Base-by-base conservation (phyloP, 202 grass and related monocot genomes). In the Panicum hallii region DNA sequence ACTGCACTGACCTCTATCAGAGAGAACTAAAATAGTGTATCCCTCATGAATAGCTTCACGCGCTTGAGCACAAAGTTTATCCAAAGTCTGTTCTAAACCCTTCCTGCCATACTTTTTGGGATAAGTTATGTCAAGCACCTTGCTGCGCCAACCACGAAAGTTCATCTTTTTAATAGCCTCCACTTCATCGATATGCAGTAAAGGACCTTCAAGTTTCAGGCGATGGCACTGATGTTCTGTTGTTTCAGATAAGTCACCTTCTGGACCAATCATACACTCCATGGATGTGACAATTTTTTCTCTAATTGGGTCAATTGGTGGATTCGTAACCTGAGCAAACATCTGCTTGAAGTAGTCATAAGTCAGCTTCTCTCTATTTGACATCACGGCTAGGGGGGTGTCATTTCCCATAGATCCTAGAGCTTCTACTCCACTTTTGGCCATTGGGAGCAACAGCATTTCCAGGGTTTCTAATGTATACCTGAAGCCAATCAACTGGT, bases 321-420 rank as follows among this genome's bases (percentile, higher is more conserved):
- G 94, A 75, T 97, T 97, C 28, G 94, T 97, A 70, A 97, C 94
- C 63, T 97, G 94, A 12, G 94, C 94, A 82, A 97, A 97, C 91
- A 97, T 94, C 86, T 97, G 91, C 66, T 97, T 97, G 44, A 97
- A 97, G 56, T 97, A 97, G 41, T 94, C 91, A 60, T 78, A 89
- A 7, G 85, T 85, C 57, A 94, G 64, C 74, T 92, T 97, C 85
- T 97, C 91, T 54, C 91, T 89, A 57, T 85, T 94, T 74, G 94
- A 97, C 89, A 97, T 97, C 72, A 97, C 89, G 17, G 94, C 94
- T 0, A 97, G 81, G 17, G 94, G 94, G 14, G 94, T 80, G 72
- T 97, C 94, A 65, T 97, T 97, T 41, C 94, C 94, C 94, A 97
- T 97, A 36, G 94, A 97, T n/a, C 94, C 94, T 48, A 97, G 87